These are phyloP conservation scores for Russula sp. DNA, from an alignment of 768 basidiomycete genomes.

Conservation along the genomic window DNA sequence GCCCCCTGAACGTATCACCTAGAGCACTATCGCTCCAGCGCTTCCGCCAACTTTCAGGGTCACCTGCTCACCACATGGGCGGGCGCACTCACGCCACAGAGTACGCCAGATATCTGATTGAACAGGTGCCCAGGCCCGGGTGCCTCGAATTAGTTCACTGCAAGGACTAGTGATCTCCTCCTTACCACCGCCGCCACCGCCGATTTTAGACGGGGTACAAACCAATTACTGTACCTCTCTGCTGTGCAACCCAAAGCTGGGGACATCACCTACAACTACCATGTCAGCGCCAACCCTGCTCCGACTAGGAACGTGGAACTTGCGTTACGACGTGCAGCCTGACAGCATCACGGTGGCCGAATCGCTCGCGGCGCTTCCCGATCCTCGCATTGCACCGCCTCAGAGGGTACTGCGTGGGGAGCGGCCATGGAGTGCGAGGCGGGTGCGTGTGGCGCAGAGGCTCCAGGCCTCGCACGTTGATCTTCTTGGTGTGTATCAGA, in stretches of 20 bases:
- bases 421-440: slow-evolving; percentile 49
- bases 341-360: slow-evolving; percentile 45
- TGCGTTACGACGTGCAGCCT: slow-evolving; percentile 50
- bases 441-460: slow-evolving; percentile 44
- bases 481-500: slow-evolving; percentile 34
- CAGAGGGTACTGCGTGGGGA: slow-evolving; percentile 33
- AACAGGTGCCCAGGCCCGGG: background rate
- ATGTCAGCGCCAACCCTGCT: background rate
- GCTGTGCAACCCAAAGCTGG: background rate
- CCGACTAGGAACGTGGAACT: slow-evolving; percentile 42
- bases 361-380: slow-evolving; percentile 38
- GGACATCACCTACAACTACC: background rate
- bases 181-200: background rate
- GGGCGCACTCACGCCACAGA: slow-evolving; percentile 6
- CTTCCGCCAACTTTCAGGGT: slow-evolving; percentile 13
- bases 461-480: slow-evolving; percentile 37
- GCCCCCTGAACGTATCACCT: too few relatives aligned
- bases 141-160: background rate
- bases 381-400: slow-evolving; percentile 38
- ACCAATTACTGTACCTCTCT: background rate
- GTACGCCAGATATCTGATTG: background rate
- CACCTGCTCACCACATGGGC: slow-evolving; percentile 2
- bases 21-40: background rate
- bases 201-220: too few relatives aligned
- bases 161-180: too few relatives aligned